Evolutionary conservation across 345 rosid genomes (phyloP).

Genomic region (Gossypioides kirkii): DNA sequence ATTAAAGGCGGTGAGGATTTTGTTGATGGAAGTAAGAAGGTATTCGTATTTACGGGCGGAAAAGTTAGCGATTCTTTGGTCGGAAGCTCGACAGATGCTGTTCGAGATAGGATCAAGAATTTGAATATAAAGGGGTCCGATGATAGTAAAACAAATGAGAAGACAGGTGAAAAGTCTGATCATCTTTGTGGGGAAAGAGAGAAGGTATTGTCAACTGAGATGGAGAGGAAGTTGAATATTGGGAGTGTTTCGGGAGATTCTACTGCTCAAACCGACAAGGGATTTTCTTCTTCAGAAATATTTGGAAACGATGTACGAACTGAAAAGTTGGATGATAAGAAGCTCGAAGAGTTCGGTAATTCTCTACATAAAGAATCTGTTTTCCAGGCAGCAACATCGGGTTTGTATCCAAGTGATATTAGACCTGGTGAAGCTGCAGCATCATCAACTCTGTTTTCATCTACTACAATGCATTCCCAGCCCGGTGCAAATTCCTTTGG

Average conservation of each 20-base stretch:
- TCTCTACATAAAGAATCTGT: slow-evolving; percentile 25
- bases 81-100: slow-evolving; percentile 28
- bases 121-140: slow-evolving; percentile 35
- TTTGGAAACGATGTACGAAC: slow-evolving; percentile 25
- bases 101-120: slow-evolving; percentile 44
- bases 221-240: slow-evolving; percentile 54
- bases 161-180: slow-evolving; percentile 20
- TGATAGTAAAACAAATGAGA: neutral
- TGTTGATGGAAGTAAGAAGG: slow-evolving; percentile 10
- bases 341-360: slow-evolving; percentile 19
- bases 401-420: slow-evolving; percentile 10
- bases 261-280: slow-evolving; percentile 23
- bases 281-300: slow-evolving; percentile 24
- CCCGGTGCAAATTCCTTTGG: slow-evolving; percentile 16
- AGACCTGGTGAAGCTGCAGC: slow-evolving; percentile 9
- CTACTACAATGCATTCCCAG: slow-evolving; percentile 1
- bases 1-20: slow-evolving; percentile 8
- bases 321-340: slow-evolving; percentile 25
- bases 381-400: slow-evolving; percentile 24
- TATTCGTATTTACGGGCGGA: slow-evolving; percentile 12
- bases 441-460: slow-evolving; percentile 21
- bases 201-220: slow-evolving; percentile 38
- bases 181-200: slow-evolving; percentile 37
- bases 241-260: slow-evolving; percentile 27
- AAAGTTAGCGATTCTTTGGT: slow-evolving; percentile 21